Evolutionary conservation across 352 stramenopile species (phyloP).

Genomic region (Phytopythium chamaehyphon): DNA sequence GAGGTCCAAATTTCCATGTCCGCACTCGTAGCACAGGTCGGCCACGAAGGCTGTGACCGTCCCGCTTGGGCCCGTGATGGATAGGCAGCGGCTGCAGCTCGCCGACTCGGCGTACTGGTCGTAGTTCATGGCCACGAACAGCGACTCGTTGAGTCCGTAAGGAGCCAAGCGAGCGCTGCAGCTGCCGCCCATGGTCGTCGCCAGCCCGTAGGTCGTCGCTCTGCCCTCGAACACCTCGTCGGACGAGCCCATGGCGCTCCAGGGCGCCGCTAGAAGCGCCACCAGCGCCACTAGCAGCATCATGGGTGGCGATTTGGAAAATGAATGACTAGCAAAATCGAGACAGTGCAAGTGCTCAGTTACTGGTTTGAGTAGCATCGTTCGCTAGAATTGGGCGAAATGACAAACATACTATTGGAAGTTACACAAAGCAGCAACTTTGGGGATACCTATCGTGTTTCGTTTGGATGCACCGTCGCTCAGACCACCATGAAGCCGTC

Average conservation of each 20-base stretch:
- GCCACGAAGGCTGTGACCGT: conserved; percentile 49
- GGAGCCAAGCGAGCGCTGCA: conserved; percentile 45
- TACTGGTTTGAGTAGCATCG: background rate
- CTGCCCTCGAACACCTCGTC: conserved; percentile 38
- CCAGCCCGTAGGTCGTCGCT: conserved; percentile 49
- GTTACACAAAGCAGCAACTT: too few relatives aligned
- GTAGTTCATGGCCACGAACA: conserved; percentile 63
- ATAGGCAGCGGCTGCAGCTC: conserved; percentile 54
- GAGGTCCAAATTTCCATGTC: conserved; percentile 56
- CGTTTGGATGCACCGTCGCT: background rate
- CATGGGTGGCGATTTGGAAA: background rate
- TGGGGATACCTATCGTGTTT: too few relatives aligned
- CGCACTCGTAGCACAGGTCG: conserved; percentile 65
- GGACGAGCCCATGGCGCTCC: background rate
- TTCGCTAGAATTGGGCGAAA: too few relatives aligned
- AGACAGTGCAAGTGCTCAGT: background rate
- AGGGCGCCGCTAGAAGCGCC: background rate
- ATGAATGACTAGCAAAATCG: background rate
- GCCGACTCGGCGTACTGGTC: conserved; percentile 53
- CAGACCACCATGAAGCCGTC: conserved; percentile 35
- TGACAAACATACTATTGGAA: too few relatives aligned
- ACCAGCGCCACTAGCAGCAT: conserved; percentile 9
- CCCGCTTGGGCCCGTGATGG: conserved; percentile 35
- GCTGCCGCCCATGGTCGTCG: conserved; percentile 36
- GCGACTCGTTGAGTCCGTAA: conserved; percentile 31